Conservation (phyloP, 306 rosid species). For the Corylus avellana region DNA sequence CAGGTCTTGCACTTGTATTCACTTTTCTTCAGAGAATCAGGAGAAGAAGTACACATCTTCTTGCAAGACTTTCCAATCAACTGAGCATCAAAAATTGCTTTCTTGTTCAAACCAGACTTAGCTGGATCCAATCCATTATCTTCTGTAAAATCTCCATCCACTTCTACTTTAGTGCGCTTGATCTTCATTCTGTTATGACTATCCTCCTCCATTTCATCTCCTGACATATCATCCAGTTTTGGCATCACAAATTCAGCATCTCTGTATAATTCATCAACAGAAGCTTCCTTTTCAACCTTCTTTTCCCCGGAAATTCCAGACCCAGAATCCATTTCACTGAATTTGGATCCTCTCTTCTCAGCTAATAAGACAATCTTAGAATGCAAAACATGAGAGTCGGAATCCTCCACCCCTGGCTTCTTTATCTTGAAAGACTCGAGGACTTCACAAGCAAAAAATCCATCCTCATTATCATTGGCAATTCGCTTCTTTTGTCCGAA, state of each 20-base stretch:
- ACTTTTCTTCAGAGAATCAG: constrained; percentile 21
- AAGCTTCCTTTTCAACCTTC: not conserved
- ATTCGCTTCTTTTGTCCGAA: constrained; percentile 13
- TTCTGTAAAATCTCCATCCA: not conserved
- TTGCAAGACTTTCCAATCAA: not conserved
- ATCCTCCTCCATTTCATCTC: constrained; percentile 3
- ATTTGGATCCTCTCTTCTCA: no score
- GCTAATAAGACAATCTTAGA: not conserved
- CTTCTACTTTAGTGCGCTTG: constrained; percentile 8
- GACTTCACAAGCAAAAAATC: constrained; percentile 8
- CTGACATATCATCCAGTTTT: constrained; percentile 8
- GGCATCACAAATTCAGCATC: constrained; percentile 23
- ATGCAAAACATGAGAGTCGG: constrained; percentile 1
- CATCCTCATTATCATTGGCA: constrained; percentile 14
- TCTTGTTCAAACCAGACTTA: constrained; percentile 16
- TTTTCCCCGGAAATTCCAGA: constrained; percentile 1
- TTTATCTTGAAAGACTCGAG: constrained; percentile 18
- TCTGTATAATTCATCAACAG: not conserved
- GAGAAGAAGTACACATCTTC: not conserved
- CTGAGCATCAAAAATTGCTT: constrained; percentile 1
- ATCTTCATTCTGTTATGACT: not conserved
- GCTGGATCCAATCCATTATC: constrained; percentile 7
- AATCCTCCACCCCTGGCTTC: constrained; percentile 22
- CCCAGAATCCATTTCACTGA: constrained; percentile 25
- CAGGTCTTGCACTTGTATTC: constrained; percentile 41